Percentiles rank a stretch among this genome's conserved stretches.
Evolutionary conservation across 306 rosid species (phyloP).

Genomic region (Vigna radiata): DNA sequence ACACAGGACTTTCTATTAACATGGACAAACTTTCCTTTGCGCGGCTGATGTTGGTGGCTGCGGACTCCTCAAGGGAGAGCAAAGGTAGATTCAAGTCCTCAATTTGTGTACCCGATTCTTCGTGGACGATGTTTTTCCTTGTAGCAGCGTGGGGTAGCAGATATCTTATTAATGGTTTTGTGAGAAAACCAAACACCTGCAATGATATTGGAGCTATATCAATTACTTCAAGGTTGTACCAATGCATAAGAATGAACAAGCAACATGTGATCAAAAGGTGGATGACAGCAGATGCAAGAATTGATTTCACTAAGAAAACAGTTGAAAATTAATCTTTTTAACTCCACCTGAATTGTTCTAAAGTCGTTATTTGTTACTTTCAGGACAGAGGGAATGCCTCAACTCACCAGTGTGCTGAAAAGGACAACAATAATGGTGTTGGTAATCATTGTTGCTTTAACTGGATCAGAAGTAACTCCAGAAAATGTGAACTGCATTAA

Average conservation of each 20-base stretch:
- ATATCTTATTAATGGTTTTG: constrained; percentile 73
- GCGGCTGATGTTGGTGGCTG: constrained; percentile 65
- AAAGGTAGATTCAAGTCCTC: constrained; percentile 75
- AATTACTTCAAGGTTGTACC: constrained; percentile 13
- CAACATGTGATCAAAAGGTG: background rate
- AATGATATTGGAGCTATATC: constrained; percentile 27
- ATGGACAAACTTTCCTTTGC: constrained; percentile 79
- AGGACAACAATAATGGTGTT: constrained; percentile 83
- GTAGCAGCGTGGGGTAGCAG: constrained; percentile 61
- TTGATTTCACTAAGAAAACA: constrained; percentile 3
- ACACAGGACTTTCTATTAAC: constrained; percentile 82
- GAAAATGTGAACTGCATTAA: constrained; percentile 76
- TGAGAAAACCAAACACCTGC: constrained; percentile 82
- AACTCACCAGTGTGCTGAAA: constrained; percentile 81
- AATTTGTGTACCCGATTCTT: constrained; percentile 38
- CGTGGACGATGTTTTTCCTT: constrained; percentile 28
- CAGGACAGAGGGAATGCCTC: background rate
- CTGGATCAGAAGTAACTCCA: constrained; percentile 81
- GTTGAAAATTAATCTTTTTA: background rate
- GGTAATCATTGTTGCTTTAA: constrained; percentile 80
- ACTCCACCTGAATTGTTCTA: background rate
- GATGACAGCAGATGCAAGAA: background rate
- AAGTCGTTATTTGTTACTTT: background rate
- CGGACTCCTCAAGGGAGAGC: constrained; percentile 73
- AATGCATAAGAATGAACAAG: constrained; percentile 27